Evolutionary conservation across 192 early-diverging fungal species (phyloP), one percentile per base, ranked within the genome.

Genomic region (Backusella parvicylindrica): DNA sequence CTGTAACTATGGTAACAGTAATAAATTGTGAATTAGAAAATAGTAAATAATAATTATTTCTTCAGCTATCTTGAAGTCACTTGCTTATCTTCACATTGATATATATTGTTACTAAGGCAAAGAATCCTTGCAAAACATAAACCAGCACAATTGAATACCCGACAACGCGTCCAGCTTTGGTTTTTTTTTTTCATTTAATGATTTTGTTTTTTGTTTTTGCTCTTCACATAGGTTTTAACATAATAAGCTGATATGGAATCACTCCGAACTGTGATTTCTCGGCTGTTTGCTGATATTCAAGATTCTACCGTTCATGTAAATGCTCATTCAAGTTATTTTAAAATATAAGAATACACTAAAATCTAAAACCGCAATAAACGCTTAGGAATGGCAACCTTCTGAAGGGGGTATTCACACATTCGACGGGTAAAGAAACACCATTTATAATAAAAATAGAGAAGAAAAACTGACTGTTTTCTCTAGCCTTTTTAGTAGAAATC

Each of bases 181-280:
- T n/a, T 6, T 47, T 47, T 41, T 63, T n/a, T 32, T 60, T 64
- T 41, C n/a, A 56, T 26, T 26, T 56, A 23, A 56, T 26, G 23
- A 53, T 56, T 56, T 56, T 56, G n/a, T 56, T 53, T 53, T 56
- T 7, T 26, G n/a, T n/a, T n/a, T n/a, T n/a, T n/a, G n/a, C n/a
- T n/a, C 9, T 23, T 26, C 12, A 2, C 7, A 26, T 26, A 56
- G 21, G n/a, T 26, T 26, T 11, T 26, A 26, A 8, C 0, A 26
- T 11, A 56, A 26, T 1, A 26, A 47, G 16, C 13, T 64, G 38
- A 31, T 63, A 77, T 77, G 76, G 76, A 77, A 30, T 72, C 71
- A 18, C 47, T 77, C n/a, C 63, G 76, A 49, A 73, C 40, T 73
- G 76, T 77, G 23, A 73, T 77, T 73, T 47, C 76, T 73, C 76